A percentile compares a stretch with the other conserved stretches of the same genome.
Conservation (phyloP, 2,329 filamentous ascomycete genomes). For the Phoma sp. region DNA sequence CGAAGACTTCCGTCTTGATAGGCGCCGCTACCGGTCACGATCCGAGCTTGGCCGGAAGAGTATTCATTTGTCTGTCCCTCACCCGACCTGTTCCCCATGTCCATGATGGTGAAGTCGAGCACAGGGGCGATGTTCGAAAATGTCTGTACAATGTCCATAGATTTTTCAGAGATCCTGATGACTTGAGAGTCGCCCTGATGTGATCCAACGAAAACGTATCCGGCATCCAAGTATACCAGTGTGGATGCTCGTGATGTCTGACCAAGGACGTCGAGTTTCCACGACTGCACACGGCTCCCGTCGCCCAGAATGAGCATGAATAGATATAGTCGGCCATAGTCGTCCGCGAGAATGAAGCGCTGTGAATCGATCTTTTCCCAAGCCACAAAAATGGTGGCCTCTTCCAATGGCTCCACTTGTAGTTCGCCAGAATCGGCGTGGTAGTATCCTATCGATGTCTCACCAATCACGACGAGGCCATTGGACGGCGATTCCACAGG, state of each 20-base stretch:
- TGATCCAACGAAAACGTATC: constrained; percentile 83
- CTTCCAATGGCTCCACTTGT: constrained; percentile 68
- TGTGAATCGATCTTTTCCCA: constrained; percentile 86
- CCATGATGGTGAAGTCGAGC: constrained; percentile 93
- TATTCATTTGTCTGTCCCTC: constrained; percentile 86
- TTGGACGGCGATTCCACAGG: constrained; percentile 64
- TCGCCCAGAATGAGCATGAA: constrained; percentile 74
- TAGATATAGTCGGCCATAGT: constrained; percentile 86
- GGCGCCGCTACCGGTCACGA: constrained; percentile 91
- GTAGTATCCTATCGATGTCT: constrained; percentile 81
- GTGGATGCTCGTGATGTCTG: constrained; percentile 76
- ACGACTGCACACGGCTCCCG: constrained; percentile 70
- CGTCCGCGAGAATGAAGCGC: constrained; percentile 87
- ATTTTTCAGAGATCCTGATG: constrained; percentile 66
- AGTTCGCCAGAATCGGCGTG: constrained; percentile 75
- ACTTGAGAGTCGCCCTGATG: constrained; percentile 93
- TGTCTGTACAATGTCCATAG: constrained; percentile 73
- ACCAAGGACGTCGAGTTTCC: constrained; percentile 72
- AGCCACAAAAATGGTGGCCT: constrained; percentile 85
- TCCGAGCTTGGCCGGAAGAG: constrained; percentile 89
- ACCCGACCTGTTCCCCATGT: constrained; percentile 84
- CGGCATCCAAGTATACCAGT: constrained; percentile 76
- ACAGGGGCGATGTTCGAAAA: constrained; percentile 88
- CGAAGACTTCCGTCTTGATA: constrained; percentile 87
- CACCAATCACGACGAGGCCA: constrained; percentile 55